Evolutionary conservation across 306 rosid genomes (phyloP).

Genomic region (Sophora flavescens): DNA sequence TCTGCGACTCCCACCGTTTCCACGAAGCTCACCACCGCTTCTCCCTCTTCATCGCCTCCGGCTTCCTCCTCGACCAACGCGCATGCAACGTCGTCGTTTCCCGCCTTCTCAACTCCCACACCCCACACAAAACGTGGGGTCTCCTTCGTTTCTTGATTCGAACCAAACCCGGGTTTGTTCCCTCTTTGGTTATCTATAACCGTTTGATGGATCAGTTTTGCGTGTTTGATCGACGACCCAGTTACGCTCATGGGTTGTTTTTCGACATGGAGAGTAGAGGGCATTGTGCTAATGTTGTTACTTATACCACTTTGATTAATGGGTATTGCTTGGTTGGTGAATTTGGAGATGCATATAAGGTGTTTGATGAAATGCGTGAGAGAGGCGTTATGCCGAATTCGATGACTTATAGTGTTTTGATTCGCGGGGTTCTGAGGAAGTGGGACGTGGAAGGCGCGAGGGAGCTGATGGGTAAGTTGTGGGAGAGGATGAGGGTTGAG

Average conservation of each 20-base stretch:
- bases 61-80: conserved; percentile 75
- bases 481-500: conserved; percentile 73
- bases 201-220: conserved; percentile 89
- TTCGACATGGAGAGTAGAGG: conserved; percentile 75
- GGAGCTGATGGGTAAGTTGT: conserved; percentile 60
- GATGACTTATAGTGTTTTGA: conserved; percentile 63
- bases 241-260: conserved; percentile 66
- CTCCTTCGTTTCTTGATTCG: conserved; percentile 48
- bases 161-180: conserved; percentile 69
- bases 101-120: conserved; percentile 63
- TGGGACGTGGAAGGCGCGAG: conserved; percentile 64
- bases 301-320: conserved; percentile 78
- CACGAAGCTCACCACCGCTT: conserved; percentile 74
- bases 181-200: conserved; percentile 74
- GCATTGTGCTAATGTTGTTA: conserved; percentile 73
- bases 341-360: conserved; percentile 57
- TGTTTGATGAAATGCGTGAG: conserved; percentile 84
- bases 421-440: conserved; percentile 61
- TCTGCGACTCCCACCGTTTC: conserved; percentile 67
- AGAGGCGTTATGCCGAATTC: conserved; percentile 65
- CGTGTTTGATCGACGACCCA: conserved; percentile 52
- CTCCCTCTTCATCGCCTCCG: conserved; percentile 57
- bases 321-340: conserved; percentile 68
- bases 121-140: conserved; percentile 61
- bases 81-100: conserved; percentile 83